Evolutionary conservation across 495 filamentous ascomycete species (phyloP).

Genomic region (Trichoderma erinaceum): DNA sequence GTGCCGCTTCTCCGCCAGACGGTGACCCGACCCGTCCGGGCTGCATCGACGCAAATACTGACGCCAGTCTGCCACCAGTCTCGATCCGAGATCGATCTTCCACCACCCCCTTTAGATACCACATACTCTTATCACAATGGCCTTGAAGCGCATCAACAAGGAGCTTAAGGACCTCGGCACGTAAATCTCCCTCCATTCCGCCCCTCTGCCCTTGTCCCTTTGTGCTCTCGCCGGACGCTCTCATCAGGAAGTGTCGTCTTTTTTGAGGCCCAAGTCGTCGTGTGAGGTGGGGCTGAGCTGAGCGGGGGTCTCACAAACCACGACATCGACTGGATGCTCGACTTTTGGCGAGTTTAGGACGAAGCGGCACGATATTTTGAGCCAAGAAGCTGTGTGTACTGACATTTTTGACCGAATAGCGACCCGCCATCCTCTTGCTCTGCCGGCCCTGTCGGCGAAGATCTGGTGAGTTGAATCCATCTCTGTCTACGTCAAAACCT

Average conservation of each 20-base stretch:
- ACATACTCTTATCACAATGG: constrained; percentile 56
- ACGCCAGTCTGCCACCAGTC: constrained; percentile 20
- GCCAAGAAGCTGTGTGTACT: constrained; percentile 35
- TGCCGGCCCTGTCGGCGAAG: constrained; percentile 91
- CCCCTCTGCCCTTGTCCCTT: constrained; percentile 6
- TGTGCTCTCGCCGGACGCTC: not conserved
- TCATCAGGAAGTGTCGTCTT: not conserved
- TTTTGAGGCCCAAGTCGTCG: constrained; percentile 9
- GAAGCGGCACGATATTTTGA: not conserved
- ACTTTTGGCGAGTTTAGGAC: not conserved
- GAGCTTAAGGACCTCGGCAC: constrained; percentile 98
- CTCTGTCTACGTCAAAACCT: constrained; percentile 13
- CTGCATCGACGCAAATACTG: constrained; percentile 9
- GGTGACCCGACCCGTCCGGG: constrained; percentile 22
- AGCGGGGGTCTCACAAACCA: constrained; percentile 26
- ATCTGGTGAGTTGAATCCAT: constrained; percentile 67
- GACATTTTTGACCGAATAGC: constrained; percentile 42
- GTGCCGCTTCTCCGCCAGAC: constrained; percentile 17
- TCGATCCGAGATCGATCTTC: constrained; percentile 23
- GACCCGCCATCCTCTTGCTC: constrained; percentile 98
- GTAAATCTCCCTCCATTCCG: constrained; percentile 50
- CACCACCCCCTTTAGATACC: constrained; percentile 20
- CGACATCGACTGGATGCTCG: not conserved
- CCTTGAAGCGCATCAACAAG: constrained; percentile 99
- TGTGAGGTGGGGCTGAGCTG: constrained; percentile 29